Percentiles rank a stretch among this genome's conserved stretches.
These are phyloP conservation scores for Sanghuangporus weigelae DNA, from an alignment of 1,284 basidiomycete genomes.

Conservation along the genomic window DNA sequence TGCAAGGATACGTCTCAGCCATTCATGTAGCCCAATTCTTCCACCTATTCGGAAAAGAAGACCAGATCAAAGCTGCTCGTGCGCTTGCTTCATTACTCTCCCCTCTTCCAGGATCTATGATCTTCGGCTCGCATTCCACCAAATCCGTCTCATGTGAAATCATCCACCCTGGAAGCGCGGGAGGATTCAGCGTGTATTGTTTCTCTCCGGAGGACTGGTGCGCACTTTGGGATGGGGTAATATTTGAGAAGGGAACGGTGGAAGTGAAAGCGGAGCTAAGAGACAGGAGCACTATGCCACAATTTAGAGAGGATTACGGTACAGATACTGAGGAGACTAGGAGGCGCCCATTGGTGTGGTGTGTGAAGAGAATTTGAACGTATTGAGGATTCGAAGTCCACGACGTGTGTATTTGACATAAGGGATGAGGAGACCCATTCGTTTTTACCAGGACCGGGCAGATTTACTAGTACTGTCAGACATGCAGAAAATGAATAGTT, in stretches of 20 bases:
- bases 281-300: background rate
- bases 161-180: background rate
- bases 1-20: slow-evolving; percentile 40
- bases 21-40: slow-evolving; percentile 47
- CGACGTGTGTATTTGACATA: too few relatives aligned
- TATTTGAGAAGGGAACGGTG: slow-evolving; percentile 16
- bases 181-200: slow-evolving; percentile 6
- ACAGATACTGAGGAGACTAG: background rate
- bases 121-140: slow-evolving; percentile 31
- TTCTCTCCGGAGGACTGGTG: slow-evolving; percentile 17
- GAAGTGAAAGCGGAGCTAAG: slow-evolving; percentile 10
- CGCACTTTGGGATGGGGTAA: slow-evolving; percentile 16
- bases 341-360: slow-evolving; percentile 8
- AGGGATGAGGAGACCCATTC: too few relatives aligned
- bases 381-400: background rate
- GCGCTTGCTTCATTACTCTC: slow-evolving; percentile 36
- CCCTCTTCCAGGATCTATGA: slow-evolving; percentile 32
- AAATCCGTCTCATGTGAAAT: slow-evolving; percentile 24
- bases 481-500: background rate
- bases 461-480: too few relatives aligned
- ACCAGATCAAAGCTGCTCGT: slow-evolving; percentile 37
- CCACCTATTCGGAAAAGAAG: slow-evolving; percentile 43
- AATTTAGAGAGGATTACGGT: background rate
- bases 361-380: slow-evolving; percentile 10
- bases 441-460: too few relatives aligned